Evolutionary conservation across 768 basidiomycete genomes (phyloP).

Genomic region (Tricholoma flavovirens): DNA sequence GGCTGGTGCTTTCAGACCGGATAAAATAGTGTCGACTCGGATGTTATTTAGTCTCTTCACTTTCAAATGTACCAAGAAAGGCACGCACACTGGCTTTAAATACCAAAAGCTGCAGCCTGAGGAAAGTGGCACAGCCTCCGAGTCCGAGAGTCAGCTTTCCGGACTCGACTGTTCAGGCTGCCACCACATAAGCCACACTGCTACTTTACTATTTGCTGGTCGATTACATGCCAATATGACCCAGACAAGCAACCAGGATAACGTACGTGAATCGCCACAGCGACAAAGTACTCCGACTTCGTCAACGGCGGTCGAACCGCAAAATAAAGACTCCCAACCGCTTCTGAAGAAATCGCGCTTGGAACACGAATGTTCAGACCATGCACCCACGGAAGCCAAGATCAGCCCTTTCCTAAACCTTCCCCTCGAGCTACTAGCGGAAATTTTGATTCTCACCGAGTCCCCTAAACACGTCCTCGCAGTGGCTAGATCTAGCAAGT

Average conservation of each 20-base stretch:
- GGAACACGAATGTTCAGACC: not conserved
- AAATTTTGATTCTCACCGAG: constrained; percentile 47
- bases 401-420: constrained; percentile 21
- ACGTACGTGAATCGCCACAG: not conserved
- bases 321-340: not conserved
- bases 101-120: too few relatives aligned
- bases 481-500: constrained; percentile 52
- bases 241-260: not conserved
- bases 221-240: not conserved
- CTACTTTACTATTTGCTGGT: not conserved
- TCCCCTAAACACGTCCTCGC: constrained; percentile 56
- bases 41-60: too few relatives aligned
- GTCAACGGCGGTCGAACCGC: not conserved
- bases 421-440: constrained; percentile 61
- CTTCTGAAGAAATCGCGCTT: not conserved
- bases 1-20: too few relatives aligned
- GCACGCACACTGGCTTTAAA: too few relatives aligned
- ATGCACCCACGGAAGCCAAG: not conserved
- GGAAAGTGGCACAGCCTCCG: too few relatives aligned
- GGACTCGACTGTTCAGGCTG: too few relatives aligned
- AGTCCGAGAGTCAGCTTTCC: too few relatives aligned
- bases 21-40: too few relatives aligned
- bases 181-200: too few relatives aligned
- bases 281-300: not conserved
- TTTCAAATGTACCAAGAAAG: too few relatives aligned